Conservation (phyloP, 768 basidiomycete species). For the Leccinum broughii region DNA sequence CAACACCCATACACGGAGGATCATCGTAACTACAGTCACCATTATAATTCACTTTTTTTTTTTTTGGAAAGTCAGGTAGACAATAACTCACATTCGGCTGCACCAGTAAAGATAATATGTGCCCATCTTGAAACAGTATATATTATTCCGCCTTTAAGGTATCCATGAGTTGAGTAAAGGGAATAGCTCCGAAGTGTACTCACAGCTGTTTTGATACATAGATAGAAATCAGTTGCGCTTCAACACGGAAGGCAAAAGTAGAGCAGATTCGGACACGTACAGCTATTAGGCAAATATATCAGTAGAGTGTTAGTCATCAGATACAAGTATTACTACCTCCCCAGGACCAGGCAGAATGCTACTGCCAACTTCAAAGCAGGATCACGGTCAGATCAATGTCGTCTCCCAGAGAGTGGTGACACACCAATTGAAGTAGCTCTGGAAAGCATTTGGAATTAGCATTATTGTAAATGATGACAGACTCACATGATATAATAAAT, state of each 20-base stretch:
- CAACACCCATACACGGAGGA: neutral
- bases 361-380: neutral
- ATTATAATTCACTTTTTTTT: neutral
- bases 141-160: neutral
- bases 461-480: neutral
- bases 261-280: neutral
- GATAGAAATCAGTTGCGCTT: no score
- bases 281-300: neutral
- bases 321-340: no score
- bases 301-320: neutral
- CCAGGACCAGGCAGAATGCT: neutral
- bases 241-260: neutral
- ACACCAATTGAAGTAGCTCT: neutral
- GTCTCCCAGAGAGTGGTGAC: neutral
- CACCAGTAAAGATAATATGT: neutral
- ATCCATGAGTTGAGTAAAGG: neutral
- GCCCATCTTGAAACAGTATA: neutral
- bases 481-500: conserved; percentile 6
- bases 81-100: neutral
- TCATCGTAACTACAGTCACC: neutral
- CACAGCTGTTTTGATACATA: neutral
- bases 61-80: neutral
- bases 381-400: neutral
- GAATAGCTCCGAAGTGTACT: neutral
- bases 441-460: neutral